Evolutionary conservation across 768 basidiomycete species (phyloP).

Genomic region (Saitozyma sp.): DNA sequence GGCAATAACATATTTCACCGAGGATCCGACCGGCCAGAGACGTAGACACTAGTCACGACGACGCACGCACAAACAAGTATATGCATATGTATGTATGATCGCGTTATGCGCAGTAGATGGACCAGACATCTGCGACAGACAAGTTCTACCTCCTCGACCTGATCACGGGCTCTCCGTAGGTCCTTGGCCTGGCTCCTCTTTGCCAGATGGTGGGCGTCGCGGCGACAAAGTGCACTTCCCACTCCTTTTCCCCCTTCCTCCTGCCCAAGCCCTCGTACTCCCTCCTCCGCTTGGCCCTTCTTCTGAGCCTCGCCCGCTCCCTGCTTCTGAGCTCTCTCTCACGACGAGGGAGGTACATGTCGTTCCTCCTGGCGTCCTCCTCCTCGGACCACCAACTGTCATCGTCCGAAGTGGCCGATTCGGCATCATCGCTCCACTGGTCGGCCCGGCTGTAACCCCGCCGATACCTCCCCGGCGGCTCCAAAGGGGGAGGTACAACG

Average conservation of each 20-base stretch:
- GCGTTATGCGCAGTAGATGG: not conserved
- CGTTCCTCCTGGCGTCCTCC: conserved; percentile 25
- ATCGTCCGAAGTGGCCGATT: conserved; percentile 22
- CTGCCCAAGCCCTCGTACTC: conserved; percentile 12
- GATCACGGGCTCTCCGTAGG: conserved; percentile 42
- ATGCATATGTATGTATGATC: not conserved
- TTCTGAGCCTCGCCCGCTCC: conserved; percentile 29
- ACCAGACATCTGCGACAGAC: not conserved
- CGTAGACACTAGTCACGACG: conserved; percentile 1
- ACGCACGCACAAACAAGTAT: not conserved
- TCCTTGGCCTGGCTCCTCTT: conserved; percentile 38
- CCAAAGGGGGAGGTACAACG: conserved; percentile 35
- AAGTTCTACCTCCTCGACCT: not conserved
- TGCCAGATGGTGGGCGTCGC: conserved; percentile 41
- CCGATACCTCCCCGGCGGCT: conserved; percentile 13
- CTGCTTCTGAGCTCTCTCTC: conserved; percentile 29
- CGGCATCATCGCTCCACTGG: conserved; percentile 31
- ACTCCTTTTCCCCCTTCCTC: conserved; percentile 19
- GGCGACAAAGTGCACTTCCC: conserved; percentile 45
- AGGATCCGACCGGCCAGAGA: conserved; percentile 33
- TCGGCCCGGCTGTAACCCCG: conserved; percentile 24
- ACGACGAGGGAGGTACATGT: conserved; percentile 38
- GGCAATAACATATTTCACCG: conserved; percentile 38
- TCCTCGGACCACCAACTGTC: conserved; percentile 25
- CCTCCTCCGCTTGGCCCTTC: conserved; percentile 24